Conservation (phyloP, 1,284 basidiomycete genomes). For the Cutaneotrichosporon sp. region DNA sequence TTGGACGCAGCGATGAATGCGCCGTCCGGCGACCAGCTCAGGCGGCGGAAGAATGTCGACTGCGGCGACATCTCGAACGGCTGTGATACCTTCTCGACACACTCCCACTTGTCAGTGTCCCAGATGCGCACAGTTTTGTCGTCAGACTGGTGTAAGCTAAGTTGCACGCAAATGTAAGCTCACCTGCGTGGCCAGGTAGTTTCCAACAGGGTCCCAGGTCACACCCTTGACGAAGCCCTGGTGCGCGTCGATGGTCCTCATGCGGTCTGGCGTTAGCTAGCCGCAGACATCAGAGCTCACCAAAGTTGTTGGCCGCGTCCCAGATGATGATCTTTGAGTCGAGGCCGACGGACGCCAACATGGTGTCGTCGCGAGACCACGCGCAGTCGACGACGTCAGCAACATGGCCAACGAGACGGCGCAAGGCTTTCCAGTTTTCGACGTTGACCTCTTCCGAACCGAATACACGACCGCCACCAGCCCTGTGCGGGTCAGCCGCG, state of each 20-base stretch:
- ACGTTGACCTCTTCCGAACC: slow-evolving; percentile 89
- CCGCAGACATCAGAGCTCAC: slow-evolving; percentile 48
- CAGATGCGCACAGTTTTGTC: slow-evolving; percentile 95
- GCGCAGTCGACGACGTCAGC: slow-evolving; percentile 97
- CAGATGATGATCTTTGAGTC: slow-evolving; percentile 89
- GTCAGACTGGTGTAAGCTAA: slow-evolving; percentile 64
- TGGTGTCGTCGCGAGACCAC: slow-evolving; percentile 87
- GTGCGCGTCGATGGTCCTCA: slow-evolving; percentile 79
- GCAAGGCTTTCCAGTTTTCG: slow-evolving; percentile 95
- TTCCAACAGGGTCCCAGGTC: slow-evolving; percentile 95
- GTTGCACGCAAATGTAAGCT: slow-evolving; percentile 7
- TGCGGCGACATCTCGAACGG: slow-evolving; percentile 92
- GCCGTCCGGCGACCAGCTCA: slow-evolving; percentile 99
- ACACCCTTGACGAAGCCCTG: slow-evolving; percentile 98
- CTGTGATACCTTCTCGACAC: slow-evolving; percentile 76
- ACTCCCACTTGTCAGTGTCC: slow-evolving; percentile 85
- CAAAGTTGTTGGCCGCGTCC: slow-evolving; percentile 74
- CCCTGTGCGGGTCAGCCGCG: slow-evolving; percentile 49
- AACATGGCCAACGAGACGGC: slow-evolving; percentile 85
- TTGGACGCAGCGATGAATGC: slow-evolving; percentile 94
- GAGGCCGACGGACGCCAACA: slow-evolving; percentile 87
- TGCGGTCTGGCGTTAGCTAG: slow-evolving; percentile 56
- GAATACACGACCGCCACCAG: slow-evolving; percentile 77
- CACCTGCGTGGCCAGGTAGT: slow-evolving; percentile 81
- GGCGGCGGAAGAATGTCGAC: slow-evolving; percentile 86